phyloP scores from a whole-genome alignment of 805 yeast genomes.

The Kodamaea kaohsiungensis region DNA sequence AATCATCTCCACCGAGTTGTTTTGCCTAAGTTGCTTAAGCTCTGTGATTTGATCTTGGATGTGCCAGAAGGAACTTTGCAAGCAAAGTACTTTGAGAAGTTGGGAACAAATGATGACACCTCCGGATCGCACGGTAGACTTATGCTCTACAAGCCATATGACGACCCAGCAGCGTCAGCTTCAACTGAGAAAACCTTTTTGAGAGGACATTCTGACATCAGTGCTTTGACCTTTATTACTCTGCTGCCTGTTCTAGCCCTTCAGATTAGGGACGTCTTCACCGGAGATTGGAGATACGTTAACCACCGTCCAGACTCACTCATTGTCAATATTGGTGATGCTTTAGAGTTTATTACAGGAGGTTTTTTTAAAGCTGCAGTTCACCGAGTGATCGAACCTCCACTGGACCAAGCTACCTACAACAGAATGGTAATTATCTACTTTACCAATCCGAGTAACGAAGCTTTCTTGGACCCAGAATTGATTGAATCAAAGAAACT shows the following conservation, averaged over 20 bases:
- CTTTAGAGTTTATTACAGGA: conserved; percentile 44
- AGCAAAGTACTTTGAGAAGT: conserved; percentile 4
- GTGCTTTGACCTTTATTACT: conserved; percentile 41
- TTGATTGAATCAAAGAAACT: conserved; percentile 38
- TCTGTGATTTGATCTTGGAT: conserved; percentile 67
- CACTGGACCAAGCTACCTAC: conserved; percentile 37
- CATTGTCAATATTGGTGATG: conserved; percentile 44
- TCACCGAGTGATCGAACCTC: conserved; percentile 51
- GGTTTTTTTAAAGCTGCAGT: conserved; percentile 48
- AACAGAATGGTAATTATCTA: conserved; percentile 43
- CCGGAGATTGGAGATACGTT: conserved; percentile 42
- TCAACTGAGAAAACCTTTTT: conserved; percentile 43
- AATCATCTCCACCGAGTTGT: conserved; percentile 7
- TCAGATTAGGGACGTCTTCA: conserved; percentile 39
- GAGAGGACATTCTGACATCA: conserved; percentile 49
- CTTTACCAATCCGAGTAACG: conserved; percentile 40
- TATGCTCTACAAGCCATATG: conserved; percentile 28
- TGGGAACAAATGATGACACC: conserved; percentile 16
- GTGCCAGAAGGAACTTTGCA: conserved; percentile 33
- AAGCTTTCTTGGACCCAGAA: conserved; percentile 44
- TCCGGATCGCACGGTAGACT: conserved; percentile 27
- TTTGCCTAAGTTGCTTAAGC: conserved; percentile 9
- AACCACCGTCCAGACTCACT: conserved; percentile 39
- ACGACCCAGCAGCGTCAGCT: conserved; percentile 24
- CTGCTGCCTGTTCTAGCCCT: conserved; percentile 43